Percentiles rank a stretch among this genome's conserved stretches.
Conservation (phyloP, 441 rosid genomes). For the Raphanus hybrid region DNA sequence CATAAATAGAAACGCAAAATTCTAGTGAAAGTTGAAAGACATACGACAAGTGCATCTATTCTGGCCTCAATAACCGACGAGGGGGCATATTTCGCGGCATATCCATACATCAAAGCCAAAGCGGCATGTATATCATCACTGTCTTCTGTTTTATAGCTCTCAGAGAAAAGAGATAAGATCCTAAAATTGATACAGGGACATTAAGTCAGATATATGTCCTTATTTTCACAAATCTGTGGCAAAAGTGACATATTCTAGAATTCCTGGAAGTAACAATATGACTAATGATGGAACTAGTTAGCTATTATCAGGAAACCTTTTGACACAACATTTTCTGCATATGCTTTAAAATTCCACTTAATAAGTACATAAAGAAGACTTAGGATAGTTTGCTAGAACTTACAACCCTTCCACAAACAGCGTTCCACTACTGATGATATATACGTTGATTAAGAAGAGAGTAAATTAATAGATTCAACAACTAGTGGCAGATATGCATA, state of each 20-base stretch:
- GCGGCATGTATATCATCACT: slow-evolving; percentile 99
- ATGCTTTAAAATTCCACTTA: slow-evolving; percentile 3
- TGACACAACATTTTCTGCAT: slow-evolving; percentile 13
- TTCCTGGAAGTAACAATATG: slow-evolving; percentile 13
- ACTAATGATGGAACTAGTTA: slow-evolving; percentile 20
- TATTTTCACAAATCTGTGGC: slow-evolving; percentile 13
- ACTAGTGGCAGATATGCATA: slow-evolving; percentile 8
- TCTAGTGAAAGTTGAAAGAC: slow-evolving; percentile 42
- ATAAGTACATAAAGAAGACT: slow-evolving; percentile 12
- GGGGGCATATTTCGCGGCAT: slow-evolving; percentile 99
- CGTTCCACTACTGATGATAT: slow-evolving; percentile 21
- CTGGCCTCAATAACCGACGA: slow-evolving; percentile 98
- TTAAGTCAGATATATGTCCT: slow-evolving; percentile 22
- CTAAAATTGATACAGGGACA: slow-evolving; percentile 54
- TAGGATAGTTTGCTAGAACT: slow-evolving; percentile 20
- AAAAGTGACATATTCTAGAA: slow-evolving; percentile 21
- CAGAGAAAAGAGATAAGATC: slow-evolving; percentile 87
- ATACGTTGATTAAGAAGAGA: slow-evolving; percentile 8
- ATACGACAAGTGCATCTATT: slow-evolving; percentile 97
- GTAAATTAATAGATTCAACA: neutral
- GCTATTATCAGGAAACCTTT: slow-evolving; percentile 18
- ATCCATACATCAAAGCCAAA: slow-evolving; percentile 99
- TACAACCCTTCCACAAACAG: slow-evolving; percentile 7
- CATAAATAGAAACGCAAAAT: neutral
- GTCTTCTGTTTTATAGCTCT: slow-evolving; percentile 78